A percentile compares a stretch with the other conserved stretches of the same genome.
These are phyloP conservation scores for Globisporangium cederbergense DNA, from an alignment of 352 stramenopile genomes.

Conservation along the genomic window DNA sequence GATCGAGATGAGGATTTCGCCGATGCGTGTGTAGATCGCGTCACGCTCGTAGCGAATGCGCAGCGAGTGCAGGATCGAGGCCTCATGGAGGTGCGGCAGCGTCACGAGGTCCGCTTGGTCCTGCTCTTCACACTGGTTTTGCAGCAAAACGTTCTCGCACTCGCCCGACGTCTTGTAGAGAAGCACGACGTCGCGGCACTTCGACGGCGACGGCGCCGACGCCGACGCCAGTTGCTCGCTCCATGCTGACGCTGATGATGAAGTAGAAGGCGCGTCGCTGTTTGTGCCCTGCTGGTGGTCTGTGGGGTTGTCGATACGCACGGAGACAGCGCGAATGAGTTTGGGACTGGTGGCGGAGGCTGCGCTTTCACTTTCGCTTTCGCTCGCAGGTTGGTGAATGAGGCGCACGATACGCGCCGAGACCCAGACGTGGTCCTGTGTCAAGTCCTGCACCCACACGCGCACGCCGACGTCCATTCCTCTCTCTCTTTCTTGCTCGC, in stretches of 20 bases:
- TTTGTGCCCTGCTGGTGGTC: conserved; percentile 2
- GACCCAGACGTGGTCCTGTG: conserved; percentile 57
- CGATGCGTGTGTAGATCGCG: conserved; percentile 85
- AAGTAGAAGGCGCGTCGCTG: neutral
- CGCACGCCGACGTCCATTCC: conserved; percentile 68
- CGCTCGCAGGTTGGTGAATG: neutral
- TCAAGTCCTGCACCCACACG: conserved; percentile 66
- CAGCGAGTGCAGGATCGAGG: conserved; percentile 79
- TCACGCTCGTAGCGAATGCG: conserved; percentile 73
- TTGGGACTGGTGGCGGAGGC: neutral
- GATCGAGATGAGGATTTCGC: conserved; percentile 84
- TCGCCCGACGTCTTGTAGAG: conserved; percentile 36
- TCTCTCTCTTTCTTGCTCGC: neutral
- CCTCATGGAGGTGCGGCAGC: conserved; percentile 83
- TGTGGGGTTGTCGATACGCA: neutral
- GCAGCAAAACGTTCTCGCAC: conserved; percentile 65
- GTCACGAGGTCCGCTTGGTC: conserved; percentile 74
- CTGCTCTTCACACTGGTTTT: conserved; percentile 59
- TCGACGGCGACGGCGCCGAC: conserved; percentile 12
- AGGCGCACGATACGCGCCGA: conserved; percentile 38
- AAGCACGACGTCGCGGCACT: conserved; percentile 35
- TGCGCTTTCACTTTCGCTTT: neutral
- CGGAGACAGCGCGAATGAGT: conserved; percentile 6
- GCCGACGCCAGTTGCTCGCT: conserved; percentile 9
- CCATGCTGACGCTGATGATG: neutral